phyloP scores from a whole-genome alignment of 2,329 filamentous ascomycete species.

The Zasmidium cellare region DNA sequence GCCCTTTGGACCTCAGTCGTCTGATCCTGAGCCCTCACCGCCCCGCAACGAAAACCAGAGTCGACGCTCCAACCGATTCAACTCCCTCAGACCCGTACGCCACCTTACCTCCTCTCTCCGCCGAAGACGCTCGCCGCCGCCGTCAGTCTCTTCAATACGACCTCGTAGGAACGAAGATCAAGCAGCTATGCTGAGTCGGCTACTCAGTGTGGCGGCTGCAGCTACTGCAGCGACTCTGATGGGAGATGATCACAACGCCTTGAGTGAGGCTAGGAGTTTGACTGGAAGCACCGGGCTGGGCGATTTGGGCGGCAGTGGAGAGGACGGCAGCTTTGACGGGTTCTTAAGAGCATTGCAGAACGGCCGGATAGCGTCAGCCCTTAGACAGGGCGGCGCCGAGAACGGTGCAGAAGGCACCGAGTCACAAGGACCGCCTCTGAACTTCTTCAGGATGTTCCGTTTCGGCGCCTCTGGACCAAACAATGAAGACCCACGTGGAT shows the following conservation, averaged over 20 bases:
- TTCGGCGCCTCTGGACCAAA: slow-evolving; percentile 55
- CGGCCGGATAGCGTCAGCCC: slow-evolving; percentile 58
- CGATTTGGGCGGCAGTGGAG: slow-evolving; percentile 44
- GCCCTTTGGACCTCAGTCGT: slow-evolving; percentile 27
- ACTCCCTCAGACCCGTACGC: slow-evolving; percentile 37
- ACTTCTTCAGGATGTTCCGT: slow-evolving; percentile 69
- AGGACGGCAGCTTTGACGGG: slow-evolving; percentile 63
- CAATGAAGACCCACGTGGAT: slow-evolving; percentile 27
- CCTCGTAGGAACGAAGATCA: slow-evolving; percentile 60
- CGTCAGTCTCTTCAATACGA: slow-evolving; percentile 21
- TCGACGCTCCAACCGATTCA: slow-evolving; percentile 29
- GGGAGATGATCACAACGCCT: slow-evolving; percentile 57
- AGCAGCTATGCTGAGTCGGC: slow-evolving; percentile 60
- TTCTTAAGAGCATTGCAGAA: slow-evolving; percentile 64
- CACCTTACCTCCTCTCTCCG: slow-evolving; percentile 49
- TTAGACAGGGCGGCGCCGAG: slow-evolving; percentile 46
- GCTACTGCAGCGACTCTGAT: slow-evolving; percentile 66
- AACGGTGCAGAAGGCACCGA: slow-evolving; percentile 40
- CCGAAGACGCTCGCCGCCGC: slow-evolving; percentile 52
- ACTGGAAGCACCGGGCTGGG: slow-evolving; percentile 41
- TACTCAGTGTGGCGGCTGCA: slow-evolving; percentile 63
- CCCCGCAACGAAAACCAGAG: slow-evolving; percentile 30
- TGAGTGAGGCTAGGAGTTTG: slow-evolving; percentile 56
- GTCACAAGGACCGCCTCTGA: slow-evolving; percentile 54
- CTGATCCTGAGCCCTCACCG: slow-evolving; percentile 20